Conservation (phyloP, 2,329 filamentous ascomycete genomes). For the Spiromastix sp. region DNA sequence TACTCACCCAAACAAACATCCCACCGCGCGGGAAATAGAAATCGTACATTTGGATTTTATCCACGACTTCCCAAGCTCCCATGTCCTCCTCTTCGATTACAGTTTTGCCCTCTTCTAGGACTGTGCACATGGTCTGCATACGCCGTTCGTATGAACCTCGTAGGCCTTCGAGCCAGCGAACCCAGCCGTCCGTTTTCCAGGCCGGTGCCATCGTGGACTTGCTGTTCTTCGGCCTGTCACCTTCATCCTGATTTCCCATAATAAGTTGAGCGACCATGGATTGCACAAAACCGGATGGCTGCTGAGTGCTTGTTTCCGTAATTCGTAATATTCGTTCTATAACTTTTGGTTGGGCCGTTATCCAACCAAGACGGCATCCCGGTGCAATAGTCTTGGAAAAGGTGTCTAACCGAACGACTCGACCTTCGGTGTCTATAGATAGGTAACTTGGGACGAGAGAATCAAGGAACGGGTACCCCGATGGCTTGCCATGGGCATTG, state of each 20-base stretch:
- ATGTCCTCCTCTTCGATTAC: constrained; percentile 39
- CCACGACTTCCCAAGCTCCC: constrained; percentile 63
- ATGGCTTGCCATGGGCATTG: constrained; percentile 38
- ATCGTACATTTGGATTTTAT: constrained; percentile 61
- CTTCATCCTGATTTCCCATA: constrained; percentile 57
- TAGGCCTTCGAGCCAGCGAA: constrained; percentile 80
- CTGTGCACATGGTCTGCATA: constrained; percentile 68
- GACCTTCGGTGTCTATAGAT: constrained; percentile 70
- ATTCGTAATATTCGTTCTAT: constrained; percentile 65
- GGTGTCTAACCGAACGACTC: constrained; percentile 81
- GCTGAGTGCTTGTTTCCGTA: constrained; percentile 67
- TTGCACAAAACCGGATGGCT: constrained; percentile 85
- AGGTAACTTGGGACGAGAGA: constrained; percentile 75
- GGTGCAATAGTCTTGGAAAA: constrained; percentile 91
- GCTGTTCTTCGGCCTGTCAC: constrained; percentile 32
- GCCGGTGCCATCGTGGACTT: constrained; percentile 44
- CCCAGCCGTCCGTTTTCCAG: constrained; percentile 79
- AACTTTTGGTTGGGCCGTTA: constrained; percentile 71
- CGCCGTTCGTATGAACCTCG: constrained; percentile 74
- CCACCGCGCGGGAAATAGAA: constrained; percentile 75
- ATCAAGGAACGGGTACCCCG: constrained; percentile 70
- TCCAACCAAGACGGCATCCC: constrained; percentile 81
- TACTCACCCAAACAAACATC: constrained; percentile 82
- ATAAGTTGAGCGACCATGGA: constrained; percentile 67
- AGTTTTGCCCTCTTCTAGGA: constrained; percentile 58